Base-by-base conservation (phyloP, 2,329 filamentous ascomycete genomes). In the Pseudogymnoascus verrucosus region DNA sequence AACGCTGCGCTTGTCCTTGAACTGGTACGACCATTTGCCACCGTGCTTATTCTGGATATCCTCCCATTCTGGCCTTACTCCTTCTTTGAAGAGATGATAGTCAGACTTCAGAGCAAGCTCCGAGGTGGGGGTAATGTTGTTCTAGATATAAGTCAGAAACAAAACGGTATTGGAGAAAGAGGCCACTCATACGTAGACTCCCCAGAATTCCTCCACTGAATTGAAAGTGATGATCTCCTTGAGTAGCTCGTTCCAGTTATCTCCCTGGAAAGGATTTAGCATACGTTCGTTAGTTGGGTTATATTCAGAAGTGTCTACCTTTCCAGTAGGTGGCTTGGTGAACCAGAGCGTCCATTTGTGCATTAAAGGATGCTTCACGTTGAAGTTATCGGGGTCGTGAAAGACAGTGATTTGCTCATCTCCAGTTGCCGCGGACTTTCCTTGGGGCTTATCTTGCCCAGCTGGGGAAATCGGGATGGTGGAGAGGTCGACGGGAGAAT, bases 291-390 rank as follows among this genome's bases (percentile, higher is more conserved):
- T 36, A n/a, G 62, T 64, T 62, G 59, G 23, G 12, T 23, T 37
- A 42, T 63, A 51, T 16, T 21, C n/a, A 51, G 16, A 21, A 28
- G 23, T 63, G 64, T 51, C 64, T 78, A 95, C 92, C 89, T 96
- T 97, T 80, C 92, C 93, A 76, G 88, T 96, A 47, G 93, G 90
- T 62, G 95, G 93, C 85, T 98, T 98, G 73, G 93, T 98, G 82
- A 98, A 99, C 96, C 96, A 99, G 64, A 99, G 83, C 65, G 95
- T 98, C 95, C 95, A 99, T 76, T 90, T 89, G 82, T 97, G 90
- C 84, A 96, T 93, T 66, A 99, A 84, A 69, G 93, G 93, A 77
- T 99, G 95, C 84, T 98, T 99, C 78, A 99, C 95, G 73, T 96
- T 99, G 85, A 99, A 99, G 83, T 99, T 97, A 69, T 97, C 90